Conservation (phyloP, 2,329 filamentous ascomycete genomes). For the Sordariomycetes sp. region DNA sequence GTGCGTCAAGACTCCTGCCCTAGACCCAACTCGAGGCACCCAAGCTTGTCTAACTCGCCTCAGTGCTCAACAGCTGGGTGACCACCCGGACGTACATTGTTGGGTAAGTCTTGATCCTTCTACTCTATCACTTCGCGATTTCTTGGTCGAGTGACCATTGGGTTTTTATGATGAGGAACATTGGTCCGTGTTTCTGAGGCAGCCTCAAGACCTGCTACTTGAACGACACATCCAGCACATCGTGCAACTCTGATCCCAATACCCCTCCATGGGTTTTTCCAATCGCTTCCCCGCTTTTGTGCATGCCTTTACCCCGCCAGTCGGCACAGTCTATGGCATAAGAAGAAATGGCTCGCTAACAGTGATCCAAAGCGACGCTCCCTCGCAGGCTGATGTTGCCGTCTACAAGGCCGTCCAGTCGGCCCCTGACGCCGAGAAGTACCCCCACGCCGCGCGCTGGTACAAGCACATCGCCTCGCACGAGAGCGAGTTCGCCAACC, state of each 20-base stretch:
- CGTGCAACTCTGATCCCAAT: slow-evolving; percentile 59
- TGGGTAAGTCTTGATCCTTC: slow-evolving; percentile 47
- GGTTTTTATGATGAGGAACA: slow-evolving; percentile 54
- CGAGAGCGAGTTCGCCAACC: slow-evolving; percentile 81
- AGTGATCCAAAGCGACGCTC: slow-evolving; percentile 29
- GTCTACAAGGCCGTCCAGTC: slow-evolving; percentile 80
- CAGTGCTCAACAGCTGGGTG: slow-evolving; percentile 61
- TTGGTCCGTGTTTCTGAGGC: slow-evolving; percentile 95
- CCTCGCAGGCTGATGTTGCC: slow-evolving; percentile 92
- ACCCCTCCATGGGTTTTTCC: neutral
- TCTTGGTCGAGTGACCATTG: neutral
- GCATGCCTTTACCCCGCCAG: neutral
- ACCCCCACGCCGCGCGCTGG: slow-evolving; percentile 90
- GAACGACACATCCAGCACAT: slow-evolving; percentile 58
- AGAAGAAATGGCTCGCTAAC: slow-evolving; percentile 4
- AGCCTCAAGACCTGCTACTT: slow-evolving; percentile 81
- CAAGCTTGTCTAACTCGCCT: slow-evolving; percentile 9
- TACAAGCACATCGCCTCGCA: slow-evolving; percentile 97
- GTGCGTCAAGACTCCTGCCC: slow-evolving; percentile 16
- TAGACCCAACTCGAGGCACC: slow-evolving; percentile 6
- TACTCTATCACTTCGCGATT: neutral
- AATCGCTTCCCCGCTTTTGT: neutral
- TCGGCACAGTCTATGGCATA: neutral
- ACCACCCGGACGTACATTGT: slow-evolving; percentile 68
- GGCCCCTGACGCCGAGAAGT: slow-evolving; percentile 70